Evolutionary conservation across 2,329 filamentous ascomycete species (phyloP), one percentile per base, ranked within the genome.

Genomic region (Arthrinium puccinioides): DNA sequence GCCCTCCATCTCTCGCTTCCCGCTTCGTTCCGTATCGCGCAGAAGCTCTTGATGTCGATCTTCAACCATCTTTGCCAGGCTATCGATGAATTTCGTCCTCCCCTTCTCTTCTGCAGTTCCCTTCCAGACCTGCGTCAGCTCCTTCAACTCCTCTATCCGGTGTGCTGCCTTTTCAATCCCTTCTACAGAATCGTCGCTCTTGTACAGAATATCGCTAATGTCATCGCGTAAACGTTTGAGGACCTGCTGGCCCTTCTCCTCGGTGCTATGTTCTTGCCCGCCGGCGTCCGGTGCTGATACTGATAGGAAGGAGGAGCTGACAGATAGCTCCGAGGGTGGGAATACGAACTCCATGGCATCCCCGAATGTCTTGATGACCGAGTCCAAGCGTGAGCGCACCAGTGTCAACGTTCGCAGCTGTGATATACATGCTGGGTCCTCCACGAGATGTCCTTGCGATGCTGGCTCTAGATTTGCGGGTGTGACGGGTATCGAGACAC

Each of bases 41-140:
- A 76, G 50, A 39, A 79, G 51, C 40, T 74, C 72, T 46, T 64
- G 63, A 45, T 74, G 74, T 40, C 68, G 69, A 46, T 96, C 90
- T 54, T 96, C 88, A 2, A 95, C 86, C 61, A 87, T 73, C 65
- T 80, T 87, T 23, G 80, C 79, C 50, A 98, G 59, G 36, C 74
- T 73, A 46, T 97, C 90, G 14, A 98, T 81, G 55, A 96, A 88
- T 52, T 78, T 84, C 9, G 66, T 65, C 37, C 92, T 71, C 6
- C 87, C 87, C 62, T 86, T 94, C 59, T 97, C 92, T 63, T 98
- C 92, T 0, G 86, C 84, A 3, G 92, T 96, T n/a, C 88, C 88
- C 57, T 84, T 90, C 89, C 92, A 98, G 16, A 98, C 80, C n/a
- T 64, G 64, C 4, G 79, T 78, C 45, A 97, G 63, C 44, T 80